These are phyloP conservation scores for Didymella pomorum DNA, from an alignment of 2,329 filamentous ascomycete genomes.

Conservation along the genomic window DNA sequence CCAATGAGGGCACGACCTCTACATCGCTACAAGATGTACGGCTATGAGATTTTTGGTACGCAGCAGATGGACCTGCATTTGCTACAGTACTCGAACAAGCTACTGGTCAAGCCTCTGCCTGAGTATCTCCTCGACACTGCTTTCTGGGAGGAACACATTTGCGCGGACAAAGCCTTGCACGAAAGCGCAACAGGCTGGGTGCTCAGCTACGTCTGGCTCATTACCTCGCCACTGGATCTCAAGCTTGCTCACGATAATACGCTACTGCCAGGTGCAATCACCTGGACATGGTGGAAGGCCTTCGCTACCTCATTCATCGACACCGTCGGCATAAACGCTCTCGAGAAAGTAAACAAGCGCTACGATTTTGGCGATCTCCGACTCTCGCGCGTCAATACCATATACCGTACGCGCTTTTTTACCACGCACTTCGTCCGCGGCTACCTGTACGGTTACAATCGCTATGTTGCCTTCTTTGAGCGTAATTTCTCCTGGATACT, in stretches of 20 bases:
- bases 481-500: constrained; percentile 51
- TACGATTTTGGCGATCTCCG: constrained; percentile 49
- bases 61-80: constrained; percentile 50
- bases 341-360: constrained; percentile 49
- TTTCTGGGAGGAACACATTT: constrained; percentile 46
- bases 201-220: constrained; percentile 48
- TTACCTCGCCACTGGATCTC: constrained; percentile 45
- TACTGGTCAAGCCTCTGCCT: constrained; percentile 46
- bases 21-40: constrained; percentile 49
- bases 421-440: constrained; percentile 49
- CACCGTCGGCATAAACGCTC: constrained; percentile 41
- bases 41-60: constrained; percentile 40
- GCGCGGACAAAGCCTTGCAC: constrained; percentile 25
- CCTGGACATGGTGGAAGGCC: constrained; percentile 47
- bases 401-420: constrained; percentile 46
- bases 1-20: constrained; percentile 48
- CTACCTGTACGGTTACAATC: constrained; percentile 52
- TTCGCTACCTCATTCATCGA: constrained; percentile 40
- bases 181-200: constrained; percentile 44
- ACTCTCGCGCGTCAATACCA: constrained; percentile 47
- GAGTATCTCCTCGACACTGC: constrained; percentile 41
- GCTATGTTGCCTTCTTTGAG: constrained; percentile 51
- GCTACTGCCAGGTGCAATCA: constrained; percentile 41
- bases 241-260: constrained; percentile 42
- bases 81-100: constrained; percentile 42